Percentiles rank a stretch among this genome's conserved stretches.
Conservation (phyloP, 306 rosid genomes). For the Alnus glutinosa region DNA sequence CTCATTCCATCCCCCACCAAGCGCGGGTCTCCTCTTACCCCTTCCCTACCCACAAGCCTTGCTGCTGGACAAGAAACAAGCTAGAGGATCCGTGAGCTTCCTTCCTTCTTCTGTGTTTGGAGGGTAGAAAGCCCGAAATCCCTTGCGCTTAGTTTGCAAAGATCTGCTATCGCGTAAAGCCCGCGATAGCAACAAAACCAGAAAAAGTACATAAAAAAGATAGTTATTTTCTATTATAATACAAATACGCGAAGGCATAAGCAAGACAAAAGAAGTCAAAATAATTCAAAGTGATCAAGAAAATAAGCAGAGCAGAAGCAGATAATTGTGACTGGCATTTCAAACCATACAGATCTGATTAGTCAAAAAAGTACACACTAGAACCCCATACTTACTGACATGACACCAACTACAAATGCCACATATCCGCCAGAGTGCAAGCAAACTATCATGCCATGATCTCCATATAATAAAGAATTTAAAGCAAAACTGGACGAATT, state of each 20-base stretch:
- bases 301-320: not conserved
- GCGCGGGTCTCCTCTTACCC: too few relatives aligned
- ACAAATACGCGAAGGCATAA: not conserved
- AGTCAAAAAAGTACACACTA: not conserved
- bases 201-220: too few relatives aligned
- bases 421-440: conserved; percentile 20
- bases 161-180: too few relatives aligned
- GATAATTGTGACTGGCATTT: not conserved
- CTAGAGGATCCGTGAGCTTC: too few relatives aligned
- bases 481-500: conserved; percentile 50
- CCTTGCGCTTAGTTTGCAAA: too few relatives aligned
- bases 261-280: not conserved
- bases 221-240: not conserved
- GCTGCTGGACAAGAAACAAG: too few relatives aligned
- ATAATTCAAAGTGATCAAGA: not conserved
- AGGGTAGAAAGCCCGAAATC: too few relatives aligned
- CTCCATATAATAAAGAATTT: conserved; percentile 45
- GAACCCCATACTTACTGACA: not conserved
- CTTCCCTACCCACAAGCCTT: too few relatives aligned
- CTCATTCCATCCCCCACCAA: too few relatives aligned
- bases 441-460: conserved; percentile 33
- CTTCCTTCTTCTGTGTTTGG: too few relatives aligned
- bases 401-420: not conserved
- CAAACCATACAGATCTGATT: not conserved
- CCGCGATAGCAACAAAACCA: too few relatives aligned